phyloP scores from a whole-genome alignment of 495 filamentous ascomycete genomes.

The Rusavskia elegans region DNA sequence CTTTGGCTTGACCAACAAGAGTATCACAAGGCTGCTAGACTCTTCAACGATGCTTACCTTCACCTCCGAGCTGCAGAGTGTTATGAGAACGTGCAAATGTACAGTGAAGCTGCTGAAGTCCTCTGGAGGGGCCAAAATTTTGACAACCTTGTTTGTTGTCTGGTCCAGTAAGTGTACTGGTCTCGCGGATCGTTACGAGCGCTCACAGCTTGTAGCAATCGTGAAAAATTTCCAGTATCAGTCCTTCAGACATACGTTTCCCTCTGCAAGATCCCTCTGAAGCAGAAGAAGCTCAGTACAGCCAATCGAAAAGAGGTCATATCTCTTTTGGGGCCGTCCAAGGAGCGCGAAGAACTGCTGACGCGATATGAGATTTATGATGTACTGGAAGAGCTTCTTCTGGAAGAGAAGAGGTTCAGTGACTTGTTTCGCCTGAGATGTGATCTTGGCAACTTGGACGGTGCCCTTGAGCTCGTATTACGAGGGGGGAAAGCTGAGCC shows the following conservation, averaged over 20 bases:
- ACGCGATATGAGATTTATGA: conserved; percentile 18
- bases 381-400: conserved; percentile 7
- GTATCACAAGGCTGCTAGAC: conserved; percentile 9
- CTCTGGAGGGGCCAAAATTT: conserved; percentile 16
- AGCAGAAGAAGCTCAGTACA: conserved; percentile 14
- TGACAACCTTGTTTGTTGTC: conserved; percentile 15
- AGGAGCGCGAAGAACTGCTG: conserved; percentile 14
- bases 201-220: not conserved
- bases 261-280: conserved; percentile 18
- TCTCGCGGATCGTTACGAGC: no score
- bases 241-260: not conserved
- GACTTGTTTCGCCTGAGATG: not conserved
- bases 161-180: not conserved
- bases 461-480: conserved; percentile 5
- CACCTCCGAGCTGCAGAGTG: conserved; percentile 10
- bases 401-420: not conserved
- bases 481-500: conserved; percentile 3
- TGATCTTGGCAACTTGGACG: conserved; percentile 5
- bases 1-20: not conserved
- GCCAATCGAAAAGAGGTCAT: conserved; percentile 9
- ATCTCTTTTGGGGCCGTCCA: conserved; percentile 11
- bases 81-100: conserved; percentile 2
- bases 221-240: not conserved
- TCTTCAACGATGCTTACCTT: conserved; percentile 6
- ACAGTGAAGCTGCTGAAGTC: conserved; percentile 20